These are phyloP conservation scores for Sesbania bispinosa DNA, from an alignment of 306 rosid genomes.

Conservation along the genomic window DNA sequence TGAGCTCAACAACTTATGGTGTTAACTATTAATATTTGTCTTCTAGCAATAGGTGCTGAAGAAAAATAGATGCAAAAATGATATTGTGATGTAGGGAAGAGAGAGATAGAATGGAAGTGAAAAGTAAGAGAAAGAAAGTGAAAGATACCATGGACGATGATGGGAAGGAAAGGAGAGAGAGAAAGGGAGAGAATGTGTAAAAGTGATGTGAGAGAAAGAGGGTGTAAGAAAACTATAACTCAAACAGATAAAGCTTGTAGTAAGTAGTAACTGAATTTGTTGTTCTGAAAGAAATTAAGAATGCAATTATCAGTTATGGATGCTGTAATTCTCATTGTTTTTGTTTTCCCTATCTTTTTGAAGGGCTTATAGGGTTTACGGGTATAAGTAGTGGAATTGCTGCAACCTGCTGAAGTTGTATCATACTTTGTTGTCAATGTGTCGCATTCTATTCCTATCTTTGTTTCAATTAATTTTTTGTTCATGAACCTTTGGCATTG, in stretches of 20 bases:
- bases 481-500: conserved; percentile 1
- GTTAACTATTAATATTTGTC: background rate
- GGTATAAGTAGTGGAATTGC: background rate
- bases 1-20: background rate
- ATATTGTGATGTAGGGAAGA: too few species aligned
- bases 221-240: too few species aligned
- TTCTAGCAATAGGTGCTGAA: background rate
- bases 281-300: background rate
- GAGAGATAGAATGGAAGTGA: too few species aligned
- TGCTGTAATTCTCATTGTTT: background rate
- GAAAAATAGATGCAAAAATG: background rate
- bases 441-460: background rate
- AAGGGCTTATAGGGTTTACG: background rate
- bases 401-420: conserved; percentile 8
- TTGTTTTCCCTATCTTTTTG: background rate
- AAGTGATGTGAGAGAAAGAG: too few species aligned
- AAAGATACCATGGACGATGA: too few species aligned
- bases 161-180: too few species aligned
- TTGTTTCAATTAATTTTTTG: background rate
- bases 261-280: background rate
- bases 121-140: too few species aligned
- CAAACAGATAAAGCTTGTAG: background rate
- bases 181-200: too few species aligned
- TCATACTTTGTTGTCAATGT: background rate
- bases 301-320: conserved; percentile 8